phyloP scores from a whole-genome alignment of 306 rosid genomes.

The Castanospermum australe region DNA sequence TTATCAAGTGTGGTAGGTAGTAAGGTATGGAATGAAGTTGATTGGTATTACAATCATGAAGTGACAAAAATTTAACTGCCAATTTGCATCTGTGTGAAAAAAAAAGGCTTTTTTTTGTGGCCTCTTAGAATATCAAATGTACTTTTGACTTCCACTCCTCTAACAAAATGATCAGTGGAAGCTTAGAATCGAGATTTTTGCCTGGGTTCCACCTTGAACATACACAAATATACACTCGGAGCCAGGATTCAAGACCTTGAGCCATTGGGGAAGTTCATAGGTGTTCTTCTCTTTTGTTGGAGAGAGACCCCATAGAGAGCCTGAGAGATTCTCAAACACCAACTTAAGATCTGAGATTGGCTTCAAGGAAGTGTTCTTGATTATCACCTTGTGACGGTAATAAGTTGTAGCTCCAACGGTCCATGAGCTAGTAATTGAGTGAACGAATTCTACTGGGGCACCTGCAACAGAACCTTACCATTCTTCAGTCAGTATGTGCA shows the following conservation, averaged over 20 bases:
- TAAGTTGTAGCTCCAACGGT: slow-evolving; percentile 35
- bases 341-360: slow-evolving; percentile 58
- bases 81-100: no score
- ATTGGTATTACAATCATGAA: no score
- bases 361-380: slow-evolving; percentile 70
- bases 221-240: slow-evolving; percentile 62
- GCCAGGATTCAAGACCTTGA: slow-evolving; percentile 57
- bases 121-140: not conserved
- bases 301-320: slow-evolving; percentile 79
- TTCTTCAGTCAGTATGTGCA: not conserved
- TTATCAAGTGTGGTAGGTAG: no score
- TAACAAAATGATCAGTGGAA: slow-evolving; percentile 44
- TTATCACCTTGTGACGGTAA: slow-evolving; percentile 72
- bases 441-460: slow-evolving; percentile 54
- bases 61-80: no score
- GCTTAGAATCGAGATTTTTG: slow-evolving; percentile 52
- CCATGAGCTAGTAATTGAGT: slow-evolving; percentile 75
- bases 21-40: no score
- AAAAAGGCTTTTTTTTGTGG: not conserved
- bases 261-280: slow-evolving; percentile 74
- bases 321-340: slow-evolving; percentile 56
- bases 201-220: slow-evolving; percentile 88
- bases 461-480: slow-evolving; percentile 37
- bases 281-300: slow-evolving; percentile 51
- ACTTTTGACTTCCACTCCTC: not conserved